phyloP scores from a whole-genome alignment of 208 protist genomes.

The Trypanosoma theileri region DNA sequence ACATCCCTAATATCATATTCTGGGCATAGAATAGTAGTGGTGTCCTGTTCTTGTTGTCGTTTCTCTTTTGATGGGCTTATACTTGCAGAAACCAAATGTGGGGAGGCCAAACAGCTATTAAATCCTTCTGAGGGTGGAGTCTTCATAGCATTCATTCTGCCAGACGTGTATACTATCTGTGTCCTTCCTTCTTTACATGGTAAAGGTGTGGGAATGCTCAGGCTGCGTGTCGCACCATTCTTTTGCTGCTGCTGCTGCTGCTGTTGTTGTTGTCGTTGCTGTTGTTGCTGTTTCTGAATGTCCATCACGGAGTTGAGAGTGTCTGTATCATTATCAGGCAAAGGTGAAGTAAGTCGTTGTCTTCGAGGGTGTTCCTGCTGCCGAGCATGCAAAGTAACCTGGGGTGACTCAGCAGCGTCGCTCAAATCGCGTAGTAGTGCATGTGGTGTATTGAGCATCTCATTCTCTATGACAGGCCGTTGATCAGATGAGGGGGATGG shows the following conservation, averaged over 20 bases:
- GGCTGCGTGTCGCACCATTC: neutral
- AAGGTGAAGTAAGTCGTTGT: slow-evolving; percentile 13
- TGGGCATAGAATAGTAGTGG: neutral
- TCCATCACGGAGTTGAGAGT: no score
- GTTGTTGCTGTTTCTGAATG: neutral
- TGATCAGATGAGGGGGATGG: neutral
- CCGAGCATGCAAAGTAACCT: neutral
- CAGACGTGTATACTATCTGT: neutral
- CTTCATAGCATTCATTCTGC: neutral
- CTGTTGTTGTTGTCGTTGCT: neutral
- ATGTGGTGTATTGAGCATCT: neutral
- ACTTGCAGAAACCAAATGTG: no score
- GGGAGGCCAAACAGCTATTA: no score
- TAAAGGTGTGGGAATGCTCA: neutral
- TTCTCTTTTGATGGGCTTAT: neutral
- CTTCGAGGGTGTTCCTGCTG: neutral
- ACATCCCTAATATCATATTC: neutral
- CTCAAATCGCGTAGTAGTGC: neutral
- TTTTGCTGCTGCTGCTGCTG: neutral
- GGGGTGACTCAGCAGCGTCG: neutral
- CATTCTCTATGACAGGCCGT: neutral
- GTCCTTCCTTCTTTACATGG: neutral
- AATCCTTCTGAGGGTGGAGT: neutral
- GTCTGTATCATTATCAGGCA: slow-evolving; percentile 2
- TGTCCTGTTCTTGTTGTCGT: neutral